Percentiles rank a stretch among this genome's conserved stretches.
Evolutionary conservation across 2,329 filamentous ascomycete species (phyloP).

Genomic region (Phaeoacremonium minimum): DNA sequence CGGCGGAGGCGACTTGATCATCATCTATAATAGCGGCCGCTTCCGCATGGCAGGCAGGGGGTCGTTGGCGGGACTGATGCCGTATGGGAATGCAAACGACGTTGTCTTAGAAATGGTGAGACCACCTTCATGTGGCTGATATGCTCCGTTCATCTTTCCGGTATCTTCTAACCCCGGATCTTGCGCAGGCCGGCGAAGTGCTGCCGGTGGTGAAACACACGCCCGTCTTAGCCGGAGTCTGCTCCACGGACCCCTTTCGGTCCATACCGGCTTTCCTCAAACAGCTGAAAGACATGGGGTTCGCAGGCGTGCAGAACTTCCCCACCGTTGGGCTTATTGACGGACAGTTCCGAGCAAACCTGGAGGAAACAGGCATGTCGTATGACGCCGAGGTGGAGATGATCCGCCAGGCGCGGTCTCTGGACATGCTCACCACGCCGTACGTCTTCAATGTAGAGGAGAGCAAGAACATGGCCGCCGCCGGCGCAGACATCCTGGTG

Average conservation of each 20-base stretch:
- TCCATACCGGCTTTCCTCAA: constrained; percentile 55
- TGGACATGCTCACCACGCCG: constrained; percentile 63
- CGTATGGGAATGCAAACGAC: constrained; percentile 67
- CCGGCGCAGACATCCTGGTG: constrained; percentile 64
- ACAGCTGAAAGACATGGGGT: constrained; percentile 58
- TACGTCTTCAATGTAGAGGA: constrained; percentile 65
- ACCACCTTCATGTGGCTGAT: no score
- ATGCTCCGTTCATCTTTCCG: no score
- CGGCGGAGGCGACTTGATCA: constrained; percentile 65
- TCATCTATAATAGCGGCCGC: constrained; percentile 68
- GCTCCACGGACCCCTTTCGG: constrained; percentile 66
- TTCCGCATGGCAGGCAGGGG: constrained; percentile 71
- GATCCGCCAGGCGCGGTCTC: constrained; percentile 52
- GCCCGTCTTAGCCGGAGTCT: constrained; percentile 67
- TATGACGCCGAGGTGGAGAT: constrained; percentile 65
- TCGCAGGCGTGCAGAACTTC: constrained; percentile 70
- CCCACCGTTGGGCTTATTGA: constrained; percentile 70
- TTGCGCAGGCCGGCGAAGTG: constrained; percentile 57
- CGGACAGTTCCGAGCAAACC: constrained; percentile 59
- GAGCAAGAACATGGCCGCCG: constrained; percentile 55
- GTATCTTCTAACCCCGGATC: no score
- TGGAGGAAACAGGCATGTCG: constrained; percentile 71
- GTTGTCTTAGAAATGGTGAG: constrained; percentile 64
- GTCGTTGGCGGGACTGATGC: constrained; percentile 66
- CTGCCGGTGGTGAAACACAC: constrained; percentile 59